Percentiles rank a stretch among this genome's conserved stretches.
Evolutionary conservation across 805 yeast genomes (phyloP).

Genomic region (Metschnikowia hibisci): DNA sequence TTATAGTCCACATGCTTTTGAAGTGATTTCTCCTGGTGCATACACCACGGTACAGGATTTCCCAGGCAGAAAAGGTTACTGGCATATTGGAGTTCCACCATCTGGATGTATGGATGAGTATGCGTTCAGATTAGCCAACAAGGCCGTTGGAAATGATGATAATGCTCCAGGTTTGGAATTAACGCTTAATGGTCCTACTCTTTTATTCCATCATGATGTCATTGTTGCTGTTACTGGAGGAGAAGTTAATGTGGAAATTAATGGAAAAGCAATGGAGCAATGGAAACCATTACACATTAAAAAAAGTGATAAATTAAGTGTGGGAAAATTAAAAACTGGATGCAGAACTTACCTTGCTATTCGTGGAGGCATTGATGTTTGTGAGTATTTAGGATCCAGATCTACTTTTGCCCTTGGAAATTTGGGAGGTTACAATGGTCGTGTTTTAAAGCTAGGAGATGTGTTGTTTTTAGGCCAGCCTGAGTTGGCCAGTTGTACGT

Average conservation of each 20-base stretch:
- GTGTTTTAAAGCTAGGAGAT: constrained; percentile 89
- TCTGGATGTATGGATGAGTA: constrained; percentile 97
- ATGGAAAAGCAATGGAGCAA: constrained; percentile 53
- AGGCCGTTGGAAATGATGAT: constrained; percentile 81
- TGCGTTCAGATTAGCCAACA: constrained; percentile 84
- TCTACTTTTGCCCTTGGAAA: constrained; percentile 93
- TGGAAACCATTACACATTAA: constrained; percentile 70
- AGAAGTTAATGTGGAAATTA: constrained; percentile 58
- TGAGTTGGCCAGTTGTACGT: constrained; percentile 56
- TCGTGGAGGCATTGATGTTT: constrained; percentile 90
- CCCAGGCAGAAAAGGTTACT: constrained; percentile 82
- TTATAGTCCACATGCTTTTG: constrained; percentile 81
- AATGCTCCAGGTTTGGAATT: constrained; percentile 87
- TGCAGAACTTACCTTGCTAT: constrained; percentile 88
- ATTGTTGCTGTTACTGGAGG: constrained; percentile 90
- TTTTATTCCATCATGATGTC: constrained; percentile 77
- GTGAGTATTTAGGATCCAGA: constrained; percentile 92
- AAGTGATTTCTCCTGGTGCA: constrained; percentile 84
- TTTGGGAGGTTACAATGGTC: constrained; percentile 93
- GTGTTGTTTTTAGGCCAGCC: constrained; percentile 85
- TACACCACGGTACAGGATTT: constrained; percentile 96
- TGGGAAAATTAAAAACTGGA: constrained; percentile 80
- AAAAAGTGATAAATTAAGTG: constrained; percentile 71
- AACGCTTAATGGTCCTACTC: constrained; percentile 82
- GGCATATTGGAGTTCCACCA: constrained; percentile 97